A percentile compares a stretch with the other conserved stretches of the same genome.
Conservation (phyloP, 306 rosid species). For the Vachellia collinsii region DNA sequence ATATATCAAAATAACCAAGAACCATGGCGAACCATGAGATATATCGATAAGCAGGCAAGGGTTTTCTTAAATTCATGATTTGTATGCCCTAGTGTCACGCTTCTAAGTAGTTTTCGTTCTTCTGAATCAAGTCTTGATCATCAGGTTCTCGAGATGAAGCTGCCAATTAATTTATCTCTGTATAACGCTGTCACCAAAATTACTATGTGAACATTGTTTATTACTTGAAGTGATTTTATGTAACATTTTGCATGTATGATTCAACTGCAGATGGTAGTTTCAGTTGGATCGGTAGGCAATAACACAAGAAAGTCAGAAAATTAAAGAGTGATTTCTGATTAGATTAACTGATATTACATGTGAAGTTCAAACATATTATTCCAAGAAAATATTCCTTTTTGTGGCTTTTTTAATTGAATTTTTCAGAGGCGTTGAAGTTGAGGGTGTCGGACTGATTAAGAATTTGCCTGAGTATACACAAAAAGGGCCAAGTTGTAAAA, state of each 20-base stretch:
- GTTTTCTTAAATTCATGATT: too few species aligned
- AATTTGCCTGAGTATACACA: neutral
- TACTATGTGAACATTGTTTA: neutral
- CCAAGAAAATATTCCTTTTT: conserved; percentile 1
- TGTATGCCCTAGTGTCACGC: neutral
- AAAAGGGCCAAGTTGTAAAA: neutral
- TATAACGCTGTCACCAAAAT: neutral
- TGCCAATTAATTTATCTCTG: neutral
- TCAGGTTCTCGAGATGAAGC: neutral
- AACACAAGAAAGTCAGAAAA: neutral
- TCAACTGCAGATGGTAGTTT: neutral
- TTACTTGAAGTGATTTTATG: neutral
- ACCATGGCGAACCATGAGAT: too few species aligned
- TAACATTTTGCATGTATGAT: neutral
- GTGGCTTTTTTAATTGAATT: neutral
- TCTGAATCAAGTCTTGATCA: neutral
- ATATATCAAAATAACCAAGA: neutral
- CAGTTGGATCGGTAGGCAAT: neutral
- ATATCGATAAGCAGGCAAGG: too few species aligned
- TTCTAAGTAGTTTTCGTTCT: neutral
- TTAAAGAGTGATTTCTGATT: neutral
- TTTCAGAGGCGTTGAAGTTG: conserved; percentile 4
- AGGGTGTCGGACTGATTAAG: neutral
- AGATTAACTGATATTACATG: neutral
- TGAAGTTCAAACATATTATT: neutral